phyloP scores from a whole-genome alignment of 495 filamentous ascomycete genomes.

The Aspergillus carlsbadensis region DNA sequence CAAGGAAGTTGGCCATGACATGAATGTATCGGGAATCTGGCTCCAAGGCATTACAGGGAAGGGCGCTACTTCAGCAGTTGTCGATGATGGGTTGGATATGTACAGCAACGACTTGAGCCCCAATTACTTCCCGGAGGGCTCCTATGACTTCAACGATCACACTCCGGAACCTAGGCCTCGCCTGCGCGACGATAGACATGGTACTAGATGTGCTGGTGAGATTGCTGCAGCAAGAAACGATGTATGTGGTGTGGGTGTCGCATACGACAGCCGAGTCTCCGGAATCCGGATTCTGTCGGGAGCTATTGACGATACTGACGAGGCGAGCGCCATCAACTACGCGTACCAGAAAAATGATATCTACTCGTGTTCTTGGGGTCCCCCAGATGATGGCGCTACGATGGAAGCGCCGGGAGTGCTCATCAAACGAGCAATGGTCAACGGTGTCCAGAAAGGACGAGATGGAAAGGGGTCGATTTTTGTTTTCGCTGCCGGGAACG shows the following conservation, averaged over 20 bases:
- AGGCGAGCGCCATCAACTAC: slow-evolving; percentile 90
- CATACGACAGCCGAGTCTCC: slow-evolving; percentile 85
- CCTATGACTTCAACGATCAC: slow-evolving; percentile 93
- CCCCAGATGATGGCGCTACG: slow-evolving; percentile 83
- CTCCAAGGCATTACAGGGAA: slow-evolving; percentile 87
- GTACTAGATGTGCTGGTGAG: slow-evolving; percentile 92
- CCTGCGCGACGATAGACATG: slow-evolving; percentile 80
- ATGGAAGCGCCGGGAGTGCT: slow-evolving; percentile 94
- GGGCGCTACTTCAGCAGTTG: slow-evolving; percentile 85
- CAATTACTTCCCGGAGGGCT: slow-evolving; percentile 89
- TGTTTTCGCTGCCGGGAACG: slow-evolving; percentile 96
- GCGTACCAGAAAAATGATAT: slow-evolving; percentile 89
- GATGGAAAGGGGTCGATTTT: slow-evolving; percentile 84
- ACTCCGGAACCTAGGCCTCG: slow-evolving; percentile 73
- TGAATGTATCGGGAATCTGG: slow-evolving; percentile 94
- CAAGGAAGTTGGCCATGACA: slow-evolving; percentile 77
- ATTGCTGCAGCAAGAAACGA: slow-evolving; percentile 87
- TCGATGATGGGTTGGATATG: slow-evolving; percentile 97
- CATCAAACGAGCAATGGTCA: slow-evolving; percentile 86
- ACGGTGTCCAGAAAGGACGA: slow-evolving; percentile 86
- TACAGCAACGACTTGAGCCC: slow-evolving; percentile 89
- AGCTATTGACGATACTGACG: slow-evolving; percentile 87
- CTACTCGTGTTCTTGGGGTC: slow-evolving; percentile 98
- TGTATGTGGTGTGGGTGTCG: slow-evolving; percentile 93
- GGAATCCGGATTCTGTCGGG: slow-evolving; percentile 89